These are phyloP conservation scores for Gymnopilus junonius DNA, from an alignment of 768 basidiomycete genomes.

Conservation along the genomic window DNA sequence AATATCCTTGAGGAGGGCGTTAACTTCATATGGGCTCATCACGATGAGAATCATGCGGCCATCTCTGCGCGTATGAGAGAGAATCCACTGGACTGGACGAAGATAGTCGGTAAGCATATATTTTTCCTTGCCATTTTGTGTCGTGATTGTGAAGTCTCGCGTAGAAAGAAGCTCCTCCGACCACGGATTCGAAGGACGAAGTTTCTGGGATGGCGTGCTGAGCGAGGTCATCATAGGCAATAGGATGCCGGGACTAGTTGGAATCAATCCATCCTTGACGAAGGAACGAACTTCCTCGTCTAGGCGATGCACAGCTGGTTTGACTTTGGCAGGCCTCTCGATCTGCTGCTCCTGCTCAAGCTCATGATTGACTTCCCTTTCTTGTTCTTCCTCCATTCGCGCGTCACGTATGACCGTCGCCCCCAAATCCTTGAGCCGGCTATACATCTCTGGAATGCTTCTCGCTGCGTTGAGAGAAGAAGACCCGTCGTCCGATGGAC, in stretches of 20 bases:
- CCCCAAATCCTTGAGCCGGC: slow-evolving; percentile 31
- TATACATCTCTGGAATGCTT: slow-evolving; percentile 21
- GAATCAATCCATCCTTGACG: slow-evolving; percentile 33
- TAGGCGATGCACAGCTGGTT: slow-evolving; percentile 30
- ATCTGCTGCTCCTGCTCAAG: slow-evolving; percentile 44
- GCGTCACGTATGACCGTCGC: slow-evolving; percentile 19
- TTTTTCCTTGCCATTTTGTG: slow-evolving; percentile 16
- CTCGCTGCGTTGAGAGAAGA: not conserved
- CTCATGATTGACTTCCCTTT: slow-evolving; percentile 50
- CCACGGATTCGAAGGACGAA: slow-evolving; percentile 19
- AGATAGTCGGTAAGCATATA: slow-evolving; percentile 32
- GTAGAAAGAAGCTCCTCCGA: slow-evolving; percentile 32
- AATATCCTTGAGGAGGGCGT: slow-evolving; percentile 39
- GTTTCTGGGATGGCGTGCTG: slow-evolving; percentile 12
- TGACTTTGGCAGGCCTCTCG: slow-evolving; percentile 36
- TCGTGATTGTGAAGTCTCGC: slow-evolving; percentile 37
- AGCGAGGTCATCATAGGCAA: slow-evolving; percentile 20
- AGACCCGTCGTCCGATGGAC: not conserved
- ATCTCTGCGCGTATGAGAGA: slow-evolving; percentile 23
- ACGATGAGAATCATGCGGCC: slow-evolving; percentile 30
- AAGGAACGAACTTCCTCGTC: slow-evolving; percentile 29
- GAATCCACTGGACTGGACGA: slow-evolving; percentile 48
- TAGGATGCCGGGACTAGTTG: slow-evolving; percentile 20
- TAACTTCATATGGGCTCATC: slow-evolving; percentile 45
- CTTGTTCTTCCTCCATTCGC: slow-evolving; percentile 51